phyloP scores from a whole-genome alignment of 2,329 filamentous ascomycete species.

The Fusarium sp. region DNA sequence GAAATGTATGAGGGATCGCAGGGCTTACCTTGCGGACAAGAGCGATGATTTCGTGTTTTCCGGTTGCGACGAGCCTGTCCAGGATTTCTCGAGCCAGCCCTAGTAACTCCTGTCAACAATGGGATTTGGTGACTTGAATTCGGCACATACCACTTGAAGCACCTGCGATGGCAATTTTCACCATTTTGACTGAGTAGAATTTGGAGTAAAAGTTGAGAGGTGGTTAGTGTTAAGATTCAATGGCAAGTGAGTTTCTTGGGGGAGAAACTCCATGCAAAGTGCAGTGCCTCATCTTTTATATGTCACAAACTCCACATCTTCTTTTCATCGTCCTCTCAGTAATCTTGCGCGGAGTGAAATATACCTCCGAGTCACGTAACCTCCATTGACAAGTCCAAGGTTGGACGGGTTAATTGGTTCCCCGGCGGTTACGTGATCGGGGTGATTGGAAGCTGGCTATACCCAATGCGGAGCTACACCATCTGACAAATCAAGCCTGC shows the following conservation, averaged over 20 bases:
- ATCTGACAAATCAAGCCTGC: constrained; percentile 14
- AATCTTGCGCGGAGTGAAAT: neutral
- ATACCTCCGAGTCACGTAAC: constrained; percentile 8
- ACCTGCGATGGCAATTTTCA: constrained; percentile 14
- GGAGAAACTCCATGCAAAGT: neutral
- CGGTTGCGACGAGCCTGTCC: constrained; percentile 6
- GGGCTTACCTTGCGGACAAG: neutral
- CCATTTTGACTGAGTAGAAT: neutral
- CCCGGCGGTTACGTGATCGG: constrained; percentile 27
- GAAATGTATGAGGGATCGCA: fast-evolving
- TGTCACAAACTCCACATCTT: neutral
- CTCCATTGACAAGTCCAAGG: neutral
- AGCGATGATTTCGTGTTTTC: neutral
- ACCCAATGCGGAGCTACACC: neutral
- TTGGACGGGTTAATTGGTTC: neutral
- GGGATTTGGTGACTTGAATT: too few species aligned
- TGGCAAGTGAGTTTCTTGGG: too few species aligned
- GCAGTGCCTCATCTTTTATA: neutral
- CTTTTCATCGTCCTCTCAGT: too few species aligned
- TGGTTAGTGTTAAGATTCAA: neutral
- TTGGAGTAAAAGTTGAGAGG: neutral
- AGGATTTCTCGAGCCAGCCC: constrained; percentile 16
- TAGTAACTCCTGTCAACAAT: fast-evolving
- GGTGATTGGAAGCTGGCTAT: neutral
- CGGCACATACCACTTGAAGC: constrained; percentile 1